Evolutionary conservation across 345 rosid species (phyloP), one percentile per base, ranked within the genome.

Genomic region (Eucalyptus urophylla): DNA sequence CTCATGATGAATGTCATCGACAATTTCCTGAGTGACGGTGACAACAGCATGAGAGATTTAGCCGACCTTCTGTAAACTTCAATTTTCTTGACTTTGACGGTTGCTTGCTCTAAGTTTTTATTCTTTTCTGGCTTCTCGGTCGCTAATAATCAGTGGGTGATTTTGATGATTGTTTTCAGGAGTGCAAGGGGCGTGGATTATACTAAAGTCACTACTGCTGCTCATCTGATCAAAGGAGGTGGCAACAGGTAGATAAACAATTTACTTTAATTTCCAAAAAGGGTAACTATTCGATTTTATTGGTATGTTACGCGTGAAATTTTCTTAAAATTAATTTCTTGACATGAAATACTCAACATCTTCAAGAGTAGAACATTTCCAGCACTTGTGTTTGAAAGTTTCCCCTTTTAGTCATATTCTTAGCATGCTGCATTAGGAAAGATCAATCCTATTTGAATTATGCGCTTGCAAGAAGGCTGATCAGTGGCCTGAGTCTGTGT

Each of bases 161-260:
- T 14, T 86, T 86, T 31, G 56, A 51, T 51, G 54, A 56, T 91
- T 19, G 37, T 87, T 47, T 49, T 87, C 88, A 92, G 93, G 87
- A 56, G 12, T 13, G 89, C 89, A 58, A 67, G 53, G 44, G 45
- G 6, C 31, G 89, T 92, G 72, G 88, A 92, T 87, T 93, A 87
- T 88, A 40, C 45, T 22, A 89, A 65, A 31, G 54, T 89, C 47
- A 37, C 17, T 24, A 31, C 10, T 40, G 6, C 13, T 15, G 90
- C 54, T 69, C 90, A 89, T 60, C 89, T 80, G 56, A 45, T 92
- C 72, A 90, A 27, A 67, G 92, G 92, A 33, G 69, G 88, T 49
- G 89, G 90, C 62, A 24, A 58, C 29, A 87, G 88, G 88, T 91
- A 86, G 33, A 86, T 53, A 7, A 49, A 69, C 21, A 22, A 62